Base-by-base conservation (phyloP, 768 basidiomycete genomes). In the Termitomyces sp. region DNA sequence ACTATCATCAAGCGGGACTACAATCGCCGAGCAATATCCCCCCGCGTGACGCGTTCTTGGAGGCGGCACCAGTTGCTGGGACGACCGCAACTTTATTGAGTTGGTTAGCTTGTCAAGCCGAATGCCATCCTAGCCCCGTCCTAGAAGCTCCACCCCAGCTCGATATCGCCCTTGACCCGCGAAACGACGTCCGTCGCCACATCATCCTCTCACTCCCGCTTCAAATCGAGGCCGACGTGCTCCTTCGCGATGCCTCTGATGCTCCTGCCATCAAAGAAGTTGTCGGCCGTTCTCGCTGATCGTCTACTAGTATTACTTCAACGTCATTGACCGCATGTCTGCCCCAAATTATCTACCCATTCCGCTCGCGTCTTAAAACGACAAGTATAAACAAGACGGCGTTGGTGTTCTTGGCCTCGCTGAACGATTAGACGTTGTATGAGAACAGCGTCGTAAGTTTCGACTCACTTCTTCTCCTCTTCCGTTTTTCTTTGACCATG, bases 271-370 rank as follows among this genome's bases (percentile, higher is more conserved):
- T 98, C 49, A 82, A 81, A 64, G 87, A 89, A 61, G 93, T 93
- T 33, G 93, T 94, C 38, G 77, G 81, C 53, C 82, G 94, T 55
- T 85, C 89, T 20, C 85, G 93, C 55, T n/a, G n/a, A n/a, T n/a
- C n/a, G n/a, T n/a, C n/a, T n/a, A n/a, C n/a, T n/a, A n/a, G 96
- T 98, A 98, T 82, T 98, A 96, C 78, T 98, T 98, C 80, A 90
- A 87, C 69, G 75, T 87, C 13, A 92, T 98, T 65, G 85, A 92
- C 60, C 85, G 94, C 60, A 95, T 98, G 84, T 75, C 87, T 0
- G 66, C 77, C 2, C 79, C 83, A 0, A 77, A 79, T 40, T 98
- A 95, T 75, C 74, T 94, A 61, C 96, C 96, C 9, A 90, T 90
- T 98, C 13, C 82, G 96, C 44, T 90, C 88, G 53, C 84, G 96